Evolutionary conservation across 2,329 filamentous ascomycete species (phyloP).

Genomic region (Microdochium paspali): DNA sequence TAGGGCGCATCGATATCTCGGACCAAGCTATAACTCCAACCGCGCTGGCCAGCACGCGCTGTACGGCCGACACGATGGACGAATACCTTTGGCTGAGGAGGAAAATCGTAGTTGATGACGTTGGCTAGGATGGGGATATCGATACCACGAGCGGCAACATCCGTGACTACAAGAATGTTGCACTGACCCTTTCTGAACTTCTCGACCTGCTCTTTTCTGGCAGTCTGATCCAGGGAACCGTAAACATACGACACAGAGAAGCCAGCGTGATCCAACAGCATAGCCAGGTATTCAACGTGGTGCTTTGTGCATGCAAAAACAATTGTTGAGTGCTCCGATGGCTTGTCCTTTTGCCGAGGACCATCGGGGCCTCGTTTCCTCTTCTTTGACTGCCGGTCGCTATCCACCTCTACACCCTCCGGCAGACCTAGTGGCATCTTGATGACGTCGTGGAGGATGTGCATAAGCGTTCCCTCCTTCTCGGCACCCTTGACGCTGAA

Average conservation of each 20-base stretch:
- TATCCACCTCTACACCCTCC: conserved; percentile 37
- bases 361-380: conserved; percentile 55
- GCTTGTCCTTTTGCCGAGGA: conserved; percentile 53
- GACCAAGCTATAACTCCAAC: conserved; percentile 93
- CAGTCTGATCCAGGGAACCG: conserved; percentile 87
- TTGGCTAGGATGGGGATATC: conserved; percentile 95
- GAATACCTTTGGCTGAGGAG: conserved; percentile 92
- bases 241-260: conserved; percentile 93
- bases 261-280: conserved; percentile 68
- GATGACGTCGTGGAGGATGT: conserved; percentile 86
- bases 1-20: conserved; percentile 85
- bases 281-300: conserved; percentile 86
- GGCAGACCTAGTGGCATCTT: conserved; percentile 69
- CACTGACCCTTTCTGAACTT: conserved; percentile 77
- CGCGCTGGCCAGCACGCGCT: conserved; percentile 81
- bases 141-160: conserved; percentile 93
- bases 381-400: conserved; percentile 51
- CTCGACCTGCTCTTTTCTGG: conserved; percentile 84
- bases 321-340: conserved; percentile 87
- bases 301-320: conserved; percentile 94
- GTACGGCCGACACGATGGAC: conserved; percentile 95
- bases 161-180: conserved; percentile 90
- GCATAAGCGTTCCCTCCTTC: conserved; percentile 85
- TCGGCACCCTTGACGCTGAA: conserved; percentile 88
- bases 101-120: conserved; percentile 98